A percentile compares a stretch with the other conserved stretches of the same genome.
Evolutionary conservation across 371 early-diverging fungal species (phyloP).

Genomic region (Haplosporangium sp.): DNA sequence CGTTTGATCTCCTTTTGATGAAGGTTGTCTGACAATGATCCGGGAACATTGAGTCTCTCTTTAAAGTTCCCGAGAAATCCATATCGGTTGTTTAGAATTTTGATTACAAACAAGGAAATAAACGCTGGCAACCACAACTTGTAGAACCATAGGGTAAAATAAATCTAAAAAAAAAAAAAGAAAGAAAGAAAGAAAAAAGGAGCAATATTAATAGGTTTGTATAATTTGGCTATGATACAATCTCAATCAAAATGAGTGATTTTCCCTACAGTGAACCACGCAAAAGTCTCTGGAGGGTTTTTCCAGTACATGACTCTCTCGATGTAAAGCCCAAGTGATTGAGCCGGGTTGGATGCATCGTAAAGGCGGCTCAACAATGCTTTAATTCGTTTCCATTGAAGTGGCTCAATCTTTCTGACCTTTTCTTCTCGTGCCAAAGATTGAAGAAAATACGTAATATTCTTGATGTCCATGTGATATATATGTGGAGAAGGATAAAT

Average conservation of each 20-base stretch:
- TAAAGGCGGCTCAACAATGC: slow-evolving; percentile 46
- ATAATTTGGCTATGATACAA: background rate
- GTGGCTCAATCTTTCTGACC: slow-evolving; percentile 25
- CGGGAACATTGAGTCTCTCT: slow-evolving; percentile 24
- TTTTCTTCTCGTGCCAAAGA: slow-evolving; percentile 50
- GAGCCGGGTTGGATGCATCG: slow-evolving; percentile 40
- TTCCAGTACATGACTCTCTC: slow-evolving; percentile 47
- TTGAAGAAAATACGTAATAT: slow-evolving; percentile 36
- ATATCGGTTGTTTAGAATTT: slow-evolving; percentile 46
- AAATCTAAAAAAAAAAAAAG: slow-evolving; percentile 12
- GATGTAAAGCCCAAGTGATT: slow-evolving; percentile 43
- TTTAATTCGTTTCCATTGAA: slow-evolving; percentile 42
- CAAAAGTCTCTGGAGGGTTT: slow-evolving; percentile 43
- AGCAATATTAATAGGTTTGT: too few relatives aligned
- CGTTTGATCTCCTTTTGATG: slow-evolving; percentile 11
- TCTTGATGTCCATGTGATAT: slow-evolving; percentile 12
- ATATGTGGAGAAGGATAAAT: slow-evolving; percentile 15
- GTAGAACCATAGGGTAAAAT: slow-evolving; percentile 46
- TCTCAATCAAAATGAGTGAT: background rate
- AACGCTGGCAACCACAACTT: slow-evolving; percentile 45
- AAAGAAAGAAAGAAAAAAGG: too few relatives aligned
- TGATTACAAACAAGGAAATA: slow-evolving; percentile 30
- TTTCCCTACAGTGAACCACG: slow-evolving; percentile 45
- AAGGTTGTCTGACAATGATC: slow-evolving; percentile 1
- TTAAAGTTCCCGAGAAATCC: slow-evolving; percentile 38